Conservation (phyloP, 164 flowering plant species). For the Aristolochia fimbriata region DNA sequence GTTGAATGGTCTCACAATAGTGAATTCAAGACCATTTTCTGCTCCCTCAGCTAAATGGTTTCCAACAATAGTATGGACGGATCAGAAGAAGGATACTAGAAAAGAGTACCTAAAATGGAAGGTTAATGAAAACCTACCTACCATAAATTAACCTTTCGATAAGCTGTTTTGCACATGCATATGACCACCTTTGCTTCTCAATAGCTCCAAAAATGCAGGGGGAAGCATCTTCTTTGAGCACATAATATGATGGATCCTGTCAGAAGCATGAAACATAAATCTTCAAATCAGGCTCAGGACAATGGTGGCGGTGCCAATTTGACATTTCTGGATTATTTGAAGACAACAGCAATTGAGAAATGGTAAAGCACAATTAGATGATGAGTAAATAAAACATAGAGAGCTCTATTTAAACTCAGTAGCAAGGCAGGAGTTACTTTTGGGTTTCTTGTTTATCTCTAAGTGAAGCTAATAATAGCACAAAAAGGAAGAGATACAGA, state of each 20-base stretch:
- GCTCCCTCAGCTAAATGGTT: constrained; percentile 41
- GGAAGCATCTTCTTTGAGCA: constrained; percentile 35
- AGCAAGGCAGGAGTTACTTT: no score
- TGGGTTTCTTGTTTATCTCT: no score
- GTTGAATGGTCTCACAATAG: constrained; percentile 58
- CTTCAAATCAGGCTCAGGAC: no score
- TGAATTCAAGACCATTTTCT: constrained; percentile 50
- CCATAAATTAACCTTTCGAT: constrained; percentile 37
- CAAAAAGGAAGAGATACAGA: no score
- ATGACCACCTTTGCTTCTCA: constrained; percentile 48
- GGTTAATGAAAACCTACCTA: neutral
- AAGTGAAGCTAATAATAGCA: no score
- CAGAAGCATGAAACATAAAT: constrained; percentile 5
- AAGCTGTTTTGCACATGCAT: constrained; percentile 48
- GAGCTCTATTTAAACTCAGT: no score
- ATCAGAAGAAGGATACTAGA: neutral
- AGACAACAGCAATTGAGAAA: no score
- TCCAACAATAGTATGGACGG: neutral
- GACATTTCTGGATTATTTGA: no score
- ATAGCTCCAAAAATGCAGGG: constrained; percentile 45
- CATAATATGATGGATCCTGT: constrained; percentile 26
- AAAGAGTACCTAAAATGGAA: neutral
- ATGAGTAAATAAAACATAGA: no score
- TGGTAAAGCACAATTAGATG: no score
- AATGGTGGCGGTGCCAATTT: no score